Percentiles rank a stretch among this genome's conserved stretches.
These are phyloP conservation scores for Rubia yunnanensis DNA, from an alignment of 257 asterid genomes.

Conservation along the genomic window DNA sequence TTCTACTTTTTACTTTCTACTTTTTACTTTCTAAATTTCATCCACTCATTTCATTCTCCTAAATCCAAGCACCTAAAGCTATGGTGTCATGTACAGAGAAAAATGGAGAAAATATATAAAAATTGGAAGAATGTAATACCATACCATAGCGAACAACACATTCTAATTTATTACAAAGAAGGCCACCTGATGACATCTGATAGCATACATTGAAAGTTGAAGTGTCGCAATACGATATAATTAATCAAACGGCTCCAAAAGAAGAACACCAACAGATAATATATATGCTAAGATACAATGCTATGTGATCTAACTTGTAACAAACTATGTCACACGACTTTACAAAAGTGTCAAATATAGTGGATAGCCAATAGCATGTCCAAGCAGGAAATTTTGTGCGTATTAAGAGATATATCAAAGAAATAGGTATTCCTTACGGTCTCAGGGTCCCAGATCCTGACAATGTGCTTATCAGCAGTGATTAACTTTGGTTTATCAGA, in stretches of 20 bases:
- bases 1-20: too few species aligned
- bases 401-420: neutral
- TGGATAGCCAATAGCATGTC: neutral
- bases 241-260: neutral
- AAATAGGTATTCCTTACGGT: conserved; percentile 44
- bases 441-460: conserved; percentile 87
- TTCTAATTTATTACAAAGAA: too few species aligned
- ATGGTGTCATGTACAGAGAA: neutral
- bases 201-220: neutral
- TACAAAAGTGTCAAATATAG: neutral
- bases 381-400: neutral
- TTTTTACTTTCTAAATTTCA: too few species aligned
- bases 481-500: conserved; percentile 58
- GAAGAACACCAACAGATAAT: neutral
- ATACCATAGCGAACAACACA: too few species aligned
- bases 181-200: neutral
- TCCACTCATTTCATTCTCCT: too few species aligned
- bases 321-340: neutral
- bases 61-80: too few species aligned
- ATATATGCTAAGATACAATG: neutral
- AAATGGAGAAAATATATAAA: too few species aligned
- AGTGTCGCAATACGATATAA: neutral
- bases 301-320: neutral
- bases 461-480: conserved; percentile 75
- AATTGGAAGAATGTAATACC: too few species aligned